Evolutionary conservation across 805 yeast genomes (phyloP), one percentile per base, ranked within the genome.

Genomic region (Tetrapisispora taiwanensis): DNA sequence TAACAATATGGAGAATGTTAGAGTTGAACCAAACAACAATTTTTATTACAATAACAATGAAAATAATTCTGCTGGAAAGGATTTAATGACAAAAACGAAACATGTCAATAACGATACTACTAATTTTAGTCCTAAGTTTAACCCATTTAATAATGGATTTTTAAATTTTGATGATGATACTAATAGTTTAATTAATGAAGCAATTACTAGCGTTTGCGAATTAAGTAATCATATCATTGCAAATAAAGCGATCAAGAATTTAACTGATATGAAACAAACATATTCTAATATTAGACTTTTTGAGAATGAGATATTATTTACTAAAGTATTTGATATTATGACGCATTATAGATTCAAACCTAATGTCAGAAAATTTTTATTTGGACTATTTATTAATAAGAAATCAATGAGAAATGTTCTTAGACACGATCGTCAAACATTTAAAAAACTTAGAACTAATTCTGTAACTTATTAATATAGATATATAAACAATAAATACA

Each of bases 341-440:
- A 83, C 70, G 51, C 68, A 60, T 58, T 87, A 64, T 69, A 73
- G 71, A 39, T 84, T 77, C 60, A 75, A 80, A 50, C 77, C 75
- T 42, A 75, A 76, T 4, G 77, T 76, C 17, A 66, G 95, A 31
- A 71, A 76, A 49, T 81, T 79, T 54, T 66, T 87, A 14, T 73
- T 81, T 53, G 89, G 80, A 36, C 64, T 83, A 43, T 76, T 84
- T 50, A 74, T 76, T 43, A 73, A 74, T 49, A 67, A 72, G 12
- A 67, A 67, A 28, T 66, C 78, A 36, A 62, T 82, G 57, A 85
- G 79, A 47, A 61, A 62, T 12, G 51, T 79, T 41, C 68, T 76
- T 30, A 70, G 66, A 54, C 64, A 70, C 41, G 77, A 74, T 44
- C 62, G 24, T 18, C 32, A 37, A 17, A 10, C 8, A 7, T 10